Conservation (phyloP, 2,329 filamentous ascomycete genomes). For the Stagonosporopsis chrysanthemi region DNA sequence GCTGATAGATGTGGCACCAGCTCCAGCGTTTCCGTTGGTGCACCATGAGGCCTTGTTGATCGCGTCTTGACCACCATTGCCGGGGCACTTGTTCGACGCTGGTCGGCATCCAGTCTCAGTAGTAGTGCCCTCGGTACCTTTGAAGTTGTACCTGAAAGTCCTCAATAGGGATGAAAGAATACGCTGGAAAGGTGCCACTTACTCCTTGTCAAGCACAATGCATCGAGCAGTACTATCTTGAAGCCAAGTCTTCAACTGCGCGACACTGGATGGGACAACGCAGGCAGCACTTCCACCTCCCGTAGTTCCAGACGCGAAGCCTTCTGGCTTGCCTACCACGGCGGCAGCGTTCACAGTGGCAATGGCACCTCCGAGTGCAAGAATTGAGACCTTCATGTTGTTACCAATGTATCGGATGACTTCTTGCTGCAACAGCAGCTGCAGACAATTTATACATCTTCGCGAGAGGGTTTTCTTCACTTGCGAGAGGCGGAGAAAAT, state of each 20-base stretch:
- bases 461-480: no score
- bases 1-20: conserved; percentile 53
- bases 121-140: conserved; percentile 60
- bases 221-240: conserved; percentile 61
- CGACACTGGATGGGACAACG: conserved; percentile 62
- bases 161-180: not conserved
- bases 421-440: not conserved
- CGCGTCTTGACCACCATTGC: conserved; percentile 65
- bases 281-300: conserved; percentile 65
- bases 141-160: conserved; percentile 57
- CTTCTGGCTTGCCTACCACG: conserved; percentile 52
- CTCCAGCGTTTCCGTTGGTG: conserved; percentile 62
- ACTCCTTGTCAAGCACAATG: conserved; percentile 62
- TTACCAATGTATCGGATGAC: not conserved
- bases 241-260: conserved; percentile 66
- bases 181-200: not conserved
- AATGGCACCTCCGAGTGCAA: conserved; percentile 28
- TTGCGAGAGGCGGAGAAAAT: conserved; percentile 10
- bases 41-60: conserved; percentile 65
- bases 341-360: conserved; percentile 26
- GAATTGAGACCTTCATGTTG: conserved; percentile 33
- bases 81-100: conserved; percentile 52
- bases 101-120: conserved; percentile 65
- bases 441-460: not conserved
- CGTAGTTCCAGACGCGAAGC: conserved; percentile 63